These are phyloP conservation scores for Stylonectria norvegica DNA, from an alignment of 2,329 filamentous ascomycete genomes.

Conservation along the genomic window DNA sequence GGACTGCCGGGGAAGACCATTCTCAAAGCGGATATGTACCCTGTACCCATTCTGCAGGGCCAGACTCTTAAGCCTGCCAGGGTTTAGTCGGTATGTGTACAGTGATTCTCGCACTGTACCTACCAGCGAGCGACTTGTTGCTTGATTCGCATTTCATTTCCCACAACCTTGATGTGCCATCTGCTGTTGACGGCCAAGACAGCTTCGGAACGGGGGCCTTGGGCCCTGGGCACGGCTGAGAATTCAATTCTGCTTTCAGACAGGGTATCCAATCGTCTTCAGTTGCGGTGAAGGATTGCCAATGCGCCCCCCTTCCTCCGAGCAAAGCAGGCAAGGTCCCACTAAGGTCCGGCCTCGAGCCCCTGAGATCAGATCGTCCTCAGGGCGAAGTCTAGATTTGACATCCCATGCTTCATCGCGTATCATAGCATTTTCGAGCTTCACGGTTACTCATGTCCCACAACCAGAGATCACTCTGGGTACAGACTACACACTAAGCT, in stretches of 20 bases:
- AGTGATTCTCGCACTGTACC: conserved; percentile 14
- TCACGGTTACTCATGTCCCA: too few species aligned
- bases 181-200: background rate
- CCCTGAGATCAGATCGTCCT: conserved; percentile 1
- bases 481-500: background rate
- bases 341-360: background rate
- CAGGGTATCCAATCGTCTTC: conserved; percentile 4
- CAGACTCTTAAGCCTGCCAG: conserved; percentile 16
- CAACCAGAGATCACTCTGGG: too few species aligned
- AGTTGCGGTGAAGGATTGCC: conserved; percentile 3
- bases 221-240: background rate
- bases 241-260: conserved; percentile 5
- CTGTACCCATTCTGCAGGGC: conserved; percentile 23
- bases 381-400: background rate
- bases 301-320: conserved; percentile 4
- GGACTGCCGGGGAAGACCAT: conserved; percentile 15
- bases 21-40: conserved; percentile 13
- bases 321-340: background rate
- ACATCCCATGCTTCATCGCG: background rate
- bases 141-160: conserved; percentile 7
- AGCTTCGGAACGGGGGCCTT: conserved; percentile 6
- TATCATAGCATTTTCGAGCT: background rate
- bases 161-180: conserved; percentile 2
- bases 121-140: background rate
- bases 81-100: conserved; percentile 13